Conservation (phyloP, 192 early-diverging fungal species). For the Powellomyces hirtus region DNA sequence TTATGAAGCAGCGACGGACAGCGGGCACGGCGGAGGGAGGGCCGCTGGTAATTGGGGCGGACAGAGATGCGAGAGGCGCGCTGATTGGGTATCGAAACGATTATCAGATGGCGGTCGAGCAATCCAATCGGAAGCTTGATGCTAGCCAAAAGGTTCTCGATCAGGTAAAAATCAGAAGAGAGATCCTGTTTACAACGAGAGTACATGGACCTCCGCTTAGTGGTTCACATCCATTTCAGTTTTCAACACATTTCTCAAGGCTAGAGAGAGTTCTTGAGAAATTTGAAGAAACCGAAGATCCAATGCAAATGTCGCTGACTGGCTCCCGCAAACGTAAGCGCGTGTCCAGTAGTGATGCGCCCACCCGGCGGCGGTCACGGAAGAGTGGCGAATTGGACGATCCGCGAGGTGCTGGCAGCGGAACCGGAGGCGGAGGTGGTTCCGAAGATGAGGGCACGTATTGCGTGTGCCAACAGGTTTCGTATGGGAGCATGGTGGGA, state of each 20-base stretch:
- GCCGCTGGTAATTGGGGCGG: slow-evolving; percentile 16
- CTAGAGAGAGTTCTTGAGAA: slow-evolving; percentile 5
- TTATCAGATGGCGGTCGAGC: slow-evolving; percentile 9
- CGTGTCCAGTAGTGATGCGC: slow-evolving; percentile 2
- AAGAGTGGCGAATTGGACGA: neutral
- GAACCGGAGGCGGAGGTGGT: neutral
- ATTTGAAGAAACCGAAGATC: neutral
- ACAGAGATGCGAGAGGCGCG: slow-evolving; percentile 18
- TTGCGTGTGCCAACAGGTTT: slow-evolving; percentile 55
- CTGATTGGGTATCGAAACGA: slow-evolving; percentile 22
- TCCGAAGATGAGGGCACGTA: slow-evolving; percentile 51
- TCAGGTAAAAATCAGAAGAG: too few relatives aligned
- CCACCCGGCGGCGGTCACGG: neutral
- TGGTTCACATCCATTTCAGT: slow-evolving; percentile 7
- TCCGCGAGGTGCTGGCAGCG: neutral
- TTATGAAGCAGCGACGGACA: slow-evolving; percentile 17
- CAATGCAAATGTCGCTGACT: too few relatives aligned
- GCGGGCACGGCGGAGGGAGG: neutral
- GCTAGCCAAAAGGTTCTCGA: slow-evolving; percentile 23
- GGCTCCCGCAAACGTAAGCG: too few relatives aligned
- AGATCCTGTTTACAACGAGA: too few relatives aligned
- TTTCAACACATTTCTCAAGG: slow-evolving; percentile 7
- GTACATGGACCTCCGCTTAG: neutral
- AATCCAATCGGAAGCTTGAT: slow-evolving; percentile 12
- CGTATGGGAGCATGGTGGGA: slow-evolving; percentile 60